Base-by-base conservation (phyloP, 441 rosid species). In the Dalechampia spathulata region DNA sequence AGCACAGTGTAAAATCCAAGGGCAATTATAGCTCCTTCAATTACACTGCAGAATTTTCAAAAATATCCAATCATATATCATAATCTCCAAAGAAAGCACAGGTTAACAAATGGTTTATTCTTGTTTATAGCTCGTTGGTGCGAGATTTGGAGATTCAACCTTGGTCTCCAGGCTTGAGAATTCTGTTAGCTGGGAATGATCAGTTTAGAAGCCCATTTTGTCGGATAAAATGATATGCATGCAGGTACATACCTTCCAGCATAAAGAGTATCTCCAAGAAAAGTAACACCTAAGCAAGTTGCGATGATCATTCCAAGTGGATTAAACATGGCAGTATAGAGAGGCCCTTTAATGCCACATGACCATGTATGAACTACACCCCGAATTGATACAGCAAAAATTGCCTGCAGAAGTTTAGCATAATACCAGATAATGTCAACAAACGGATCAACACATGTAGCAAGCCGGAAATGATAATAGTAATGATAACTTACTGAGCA, bases 241-340 rank as follows among this genome's bases (percentile, higher is more conserved):
- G 39, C 2, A 36, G 39, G 10, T 6, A 36, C 11, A 34, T 44
- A 78, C 89, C 85, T 78, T 70, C 89, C 86, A 4, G 76, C 66
- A 56, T 72, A 59, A 15, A 83, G 78, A 48, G 75, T 66, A 42
- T 83, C 83, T 19, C 80, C 81, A 11, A 83, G 70, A 57, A 78
- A 72, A 10, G 64, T n/a, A 2, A 78, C 75, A 3, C 78, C 82
- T 45, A 68, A 37, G 13, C 61, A 20, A 1, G 68, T 49, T 4
- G 83, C 86, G 9, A 76, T 68, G 45, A 69, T 67, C 40, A 83
- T 80, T 16, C 79, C 73, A 14, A 78, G 57, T 15, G 86, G 83
- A 49, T 73, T 78, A 66, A 72, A 78, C 78, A 78, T 74, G 48
- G 79, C 68, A 38, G 71, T 57, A 36, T 66, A 78, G 14, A 83